These are phyloP conservation scores for Strobilomyces dryophilus DNA, from an alignment of 768 basidiomycete genomes.

Conservation along the genomic window DNA sequence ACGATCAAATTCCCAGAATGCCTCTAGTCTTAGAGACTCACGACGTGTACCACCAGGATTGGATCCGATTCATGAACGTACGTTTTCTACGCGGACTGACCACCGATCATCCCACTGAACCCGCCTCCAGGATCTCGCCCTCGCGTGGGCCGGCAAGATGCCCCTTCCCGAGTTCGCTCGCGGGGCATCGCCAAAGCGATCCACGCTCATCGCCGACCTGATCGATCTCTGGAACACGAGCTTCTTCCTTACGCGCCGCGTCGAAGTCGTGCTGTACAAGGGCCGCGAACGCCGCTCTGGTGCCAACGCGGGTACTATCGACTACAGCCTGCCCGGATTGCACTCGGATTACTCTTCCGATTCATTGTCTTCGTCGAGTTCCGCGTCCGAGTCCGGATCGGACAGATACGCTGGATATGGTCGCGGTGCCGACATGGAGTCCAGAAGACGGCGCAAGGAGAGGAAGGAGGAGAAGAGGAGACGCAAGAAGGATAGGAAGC, in stretches of 20 bases:
- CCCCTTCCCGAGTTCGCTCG: conserved; percentile 53
- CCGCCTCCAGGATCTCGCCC: conserved; percentile 54
- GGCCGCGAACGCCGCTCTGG: conserved; percentile 79
- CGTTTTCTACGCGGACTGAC: conserved; percentile 15
- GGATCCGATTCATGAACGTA: conserved; percentile 77
- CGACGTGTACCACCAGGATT: conserved; percentile 75
- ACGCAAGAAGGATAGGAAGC: conserved; percentile 61
- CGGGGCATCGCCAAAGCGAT: conserved; percentile 51
- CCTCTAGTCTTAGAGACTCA: conserved; percentile 68
- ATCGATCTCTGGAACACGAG: conserved; percentile 76
- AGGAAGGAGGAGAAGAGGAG: conserved; percentile 57
- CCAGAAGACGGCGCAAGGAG: conserved; percentile 50
- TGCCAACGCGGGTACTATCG: conserved; percentile 47
- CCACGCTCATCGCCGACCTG: conserved; percentile 62
- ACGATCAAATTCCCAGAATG: conserved; percentile 65
- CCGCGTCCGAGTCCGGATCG: conserved; percentile 39
- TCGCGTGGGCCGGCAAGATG: conserved; percentile 75
- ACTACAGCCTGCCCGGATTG: conserved; percentile 49
- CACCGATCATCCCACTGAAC: not conserved
- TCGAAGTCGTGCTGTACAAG: conserved; percentile 79
- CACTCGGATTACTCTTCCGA: conserved; percentile 39
- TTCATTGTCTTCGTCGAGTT: conserved; percentile 37
- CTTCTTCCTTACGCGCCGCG: conserved; percentile 70
- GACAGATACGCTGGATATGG: conserved; percentile 45
- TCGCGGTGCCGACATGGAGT: conserved; percentile 45